A percentile compares a stretch with the other conserved stretches of the same genome.
phyloP scores from a whole-genome alignment of 2,329 filamentous ascomycete species.

The Neofusicoccum laricinum region DNA sequence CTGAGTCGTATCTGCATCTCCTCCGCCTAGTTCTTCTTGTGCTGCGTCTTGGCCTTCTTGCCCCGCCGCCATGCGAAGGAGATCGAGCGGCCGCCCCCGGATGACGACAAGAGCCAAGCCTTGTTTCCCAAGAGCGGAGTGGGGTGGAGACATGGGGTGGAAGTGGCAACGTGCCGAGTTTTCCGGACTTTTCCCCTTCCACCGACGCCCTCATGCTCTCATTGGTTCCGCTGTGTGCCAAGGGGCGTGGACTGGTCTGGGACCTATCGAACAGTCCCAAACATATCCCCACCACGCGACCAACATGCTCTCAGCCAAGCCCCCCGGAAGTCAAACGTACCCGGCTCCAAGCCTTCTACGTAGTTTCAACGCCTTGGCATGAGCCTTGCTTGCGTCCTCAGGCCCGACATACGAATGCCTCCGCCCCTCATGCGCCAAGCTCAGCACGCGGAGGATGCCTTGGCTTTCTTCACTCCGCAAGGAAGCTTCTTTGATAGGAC shows the following conservation, averaged over 20 bases:
- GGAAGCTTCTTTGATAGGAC: conserved; percentile 10
- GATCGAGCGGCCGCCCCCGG: neutral
- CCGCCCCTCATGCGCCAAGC: conserved; percentile 6
- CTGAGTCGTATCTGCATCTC: neutral
- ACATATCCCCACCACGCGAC: conserved; percentile 1
- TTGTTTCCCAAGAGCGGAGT: conserved; percentile 1
- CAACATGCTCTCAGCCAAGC: neutral
- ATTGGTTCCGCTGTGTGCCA: conserved; percentile 5
- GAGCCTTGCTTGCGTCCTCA: neutral
- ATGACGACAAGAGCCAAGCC: conserved; percentile 8
- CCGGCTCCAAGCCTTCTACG: conserved; percentile 8
- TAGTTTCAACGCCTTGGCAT: neutral
- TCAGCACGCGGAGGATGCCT: conserved; percentile 1
- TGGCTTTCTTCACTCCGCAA: conserved; percentile 13
- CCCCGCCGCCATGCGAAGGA: neutral
- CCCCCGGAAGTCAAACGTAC: neutral
- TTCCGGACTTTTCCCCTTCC: neutral
- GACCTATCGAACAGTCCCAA: neutral
- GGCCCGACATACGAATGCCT: neutral
- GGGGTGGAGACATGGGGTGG: conserved; percentile 3
- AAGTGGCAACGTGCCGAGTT: conserved; percentile 9
- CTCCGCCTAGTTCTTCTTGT: neutral
- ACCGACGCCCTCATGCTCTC: neutral
- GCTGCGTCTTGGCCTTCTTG: neutral
- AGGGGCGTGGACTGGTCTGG: neutral